These are phyloP conservation scores for Astrocystis sublimbata DNA, from an alignment of 495 filamentous ascomycete species.

Conservation along the genomic window DNA sequence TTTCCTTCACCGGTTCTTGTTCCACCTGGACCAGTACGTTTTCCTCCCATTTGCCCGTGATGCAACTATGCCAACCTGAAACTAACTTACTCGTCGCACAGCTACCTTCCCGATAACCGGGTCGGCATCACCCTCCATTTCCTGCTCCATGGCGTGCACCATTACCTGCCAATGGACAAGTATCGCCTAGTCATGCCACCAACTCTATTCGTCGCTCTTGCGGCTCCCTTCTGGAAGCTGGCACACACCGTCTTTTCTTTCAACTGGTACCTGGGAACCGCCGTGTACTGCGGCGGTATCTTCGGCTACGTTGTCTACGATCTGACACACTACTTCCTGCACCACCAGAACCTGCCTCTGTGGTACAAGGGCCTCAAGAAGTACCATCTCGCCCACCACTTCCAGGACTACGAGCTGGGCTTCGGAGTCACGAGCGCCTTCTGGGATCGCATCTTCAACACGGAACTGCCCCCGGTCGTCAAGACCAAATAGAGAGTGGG, in stretches of 20 bases:
- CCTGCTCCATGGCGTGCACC: constrained; percentile 93
- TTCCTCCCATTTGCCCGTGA: background rate
- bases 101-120: constrained; percentile 88
- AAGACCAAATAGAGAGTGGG: constrained; percentile 58
- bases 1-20: constrained; percentile 83
- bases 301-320: constrained; percentile 98
- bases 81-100: constrained; percentile 35
- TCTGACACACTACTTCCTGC: constrained; percentile 98
- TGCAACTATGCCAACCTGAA: constrained; percentile 7
- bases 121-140: constrained; percentile 90
- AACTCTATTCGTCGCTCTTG: constrained; percentile 79
- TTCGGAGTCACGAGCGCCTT: constrained; percentile 98
- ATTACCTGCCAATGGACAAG: constrained; percentile 98
- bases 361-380: constrained; percentile 93
- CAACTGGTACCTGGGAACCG: constrained; percentile 77
- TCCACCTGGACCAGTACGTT: constrained; percentile 87
- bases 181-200: constrained; percentile 98
- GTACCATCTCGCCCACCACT: constrained; percentile 96
- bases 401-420: constrained; percentile 94
- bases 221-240: constrained; percentile 89
- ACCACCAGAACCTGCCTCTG: constrained; percentile 86
- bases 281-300: constrained; percentile 84
- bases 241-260: constrained; percentile 82
- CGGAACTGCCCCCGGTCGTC: constrained; percentile 63
- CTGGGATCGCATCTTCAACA: constrained; percentile 93